These are phyloP conservation scores for Fusarium paranaense DNA, from an alignment of 2,329 filamentous ascomycete genomes.

Conservation along the genomic window DNA sequence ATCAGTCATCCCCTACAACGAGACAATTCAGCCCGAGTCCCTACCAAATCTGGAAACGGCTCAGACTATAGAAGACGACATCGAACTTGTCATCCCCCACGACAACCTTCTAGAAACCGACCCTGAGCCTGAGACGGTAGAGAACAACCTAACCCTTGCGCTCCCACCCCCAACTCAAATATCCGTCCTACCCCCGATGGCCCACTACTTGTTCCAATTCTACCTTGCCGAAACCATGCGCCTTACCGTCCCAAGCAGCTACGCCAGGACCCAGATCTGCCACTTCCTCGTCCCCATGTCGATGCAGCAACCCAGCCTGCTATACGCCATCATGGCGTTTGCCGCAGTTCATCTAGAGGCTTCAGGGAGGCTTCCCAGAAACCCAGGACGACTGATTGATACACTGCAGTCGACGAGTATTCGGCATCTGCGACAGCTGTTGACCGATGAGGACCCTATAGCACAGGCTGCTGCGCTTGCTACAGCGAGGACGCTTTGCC, in stretches of 20 bases:
- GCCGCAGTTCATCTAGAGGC: constrained; percentile 24
- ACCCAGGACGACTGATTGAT: constrained; percentile 10
- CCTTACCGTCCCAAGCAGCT: constrained; percentile 29
- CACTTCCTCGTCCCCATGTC: constrained; percentile 32
- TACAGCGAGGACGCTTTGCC: constrained; percentile 26
- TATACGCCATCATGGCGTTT: constrained; percentile 31
- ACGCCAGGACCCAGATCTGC: constrained; percentile 24
- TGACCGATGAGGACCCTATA: neutral
- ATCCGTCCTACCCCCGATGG: constrained; percentile 16
- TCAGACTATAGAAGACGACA: neutral
- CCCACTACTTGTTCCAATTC: constrained; percentile 24
- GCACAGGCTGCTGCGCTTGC: constrained; percentile 19
- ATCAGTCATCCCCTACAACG: neutral
- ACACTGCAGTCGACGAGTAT: constrained; percentile 20
- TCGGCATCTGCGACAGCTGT: neutral
- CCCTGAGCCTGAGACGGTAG: neutral
- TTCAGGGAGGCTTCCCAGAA: neutral
- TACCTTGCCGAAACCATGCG: constrained; percentile 31
- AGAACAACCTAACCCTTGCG: neutral
- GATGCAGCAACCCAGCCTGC: constrained; percentile 18
- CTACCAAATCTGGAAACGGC: neutral
- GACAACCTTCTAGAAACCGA: neutral
- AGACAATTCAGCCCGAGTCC: neutral
- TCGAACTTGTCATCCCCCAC: neutral
- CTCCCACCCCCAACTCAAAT: neutral